Evolutionary conservation across 2,329 filamentous ascomycete species (phyloP).

Genomic region (Clonostachys chloroleuca): DNA sequence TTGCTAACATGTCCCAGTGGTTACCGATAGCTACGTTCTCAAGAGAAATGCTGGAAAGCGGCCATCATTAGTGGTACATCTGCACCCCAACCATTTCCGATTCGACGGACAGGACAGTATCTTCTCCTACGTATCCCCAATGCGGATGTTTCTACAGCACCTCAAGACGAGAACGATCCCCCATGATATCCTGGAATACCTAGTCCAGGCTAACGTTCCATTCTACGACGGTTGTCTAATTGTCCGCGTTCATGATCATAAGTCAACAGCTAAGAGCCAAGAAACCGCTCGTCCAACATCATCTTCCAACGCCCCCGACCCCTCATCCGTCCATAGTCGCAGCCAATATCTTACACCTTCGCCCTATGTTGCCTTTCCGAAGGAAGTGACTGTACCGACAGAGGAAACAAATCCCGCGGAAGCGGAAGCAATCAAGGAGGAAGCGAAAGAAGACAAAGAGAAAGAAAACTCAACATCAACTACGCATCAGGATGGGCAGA

Average conservation of each 20-base stretch:
- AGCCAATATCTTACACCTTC: slow-evolving; percentile 89
- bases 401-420: slow-evolving; percentile 24
- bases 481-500: slow-evolving; percentile 36
- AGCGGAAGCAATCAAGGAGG: slow-evolving; percentile 20
- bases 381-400: slow-evolving; percentile 32
- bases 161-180: slow-evolving; percentile 73
- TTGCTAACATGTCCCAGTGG: slow-evolving; percentile 45
- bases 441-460: slow-evolving; percentile 41
- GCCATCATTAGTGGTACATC: slow-evolving; percentile 81
- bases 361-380: slow-evolving; percentile 73
- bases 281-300: slow-evolving; percentile 35
- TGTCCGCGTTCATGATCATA: slow-evolving; percentile 89
- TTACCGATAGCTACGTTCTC: slow-evolving; percentile 74
- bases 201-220: slow-evolving; percentile 64
- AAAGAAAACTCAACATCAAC: slow-evolving; percentile 53
- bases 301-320: slow-evolving; percentile 56
- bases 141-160: slow-evolving; percentile 78
- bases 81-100: slow-evolving; percentile 81
- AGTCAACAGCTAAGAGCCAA: slow-evolving; percentile 58
- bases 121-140: slow-evolving; percentile 88
- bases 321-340: slow-evolving; percentile 89
- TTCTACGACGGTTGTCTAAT: slow-evolving; percentile 97
- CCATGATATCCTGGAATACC: slow-evolving; percentile 80
- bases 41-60: slow-evolving; percentile 70
- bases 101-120: slow-evolving; percentile 94